Evolutionary conservation across 75 land plant genomes (phyloP), one percentile per base, ranked within the genome.

Genomic region (Pinus taeda): DNA sequence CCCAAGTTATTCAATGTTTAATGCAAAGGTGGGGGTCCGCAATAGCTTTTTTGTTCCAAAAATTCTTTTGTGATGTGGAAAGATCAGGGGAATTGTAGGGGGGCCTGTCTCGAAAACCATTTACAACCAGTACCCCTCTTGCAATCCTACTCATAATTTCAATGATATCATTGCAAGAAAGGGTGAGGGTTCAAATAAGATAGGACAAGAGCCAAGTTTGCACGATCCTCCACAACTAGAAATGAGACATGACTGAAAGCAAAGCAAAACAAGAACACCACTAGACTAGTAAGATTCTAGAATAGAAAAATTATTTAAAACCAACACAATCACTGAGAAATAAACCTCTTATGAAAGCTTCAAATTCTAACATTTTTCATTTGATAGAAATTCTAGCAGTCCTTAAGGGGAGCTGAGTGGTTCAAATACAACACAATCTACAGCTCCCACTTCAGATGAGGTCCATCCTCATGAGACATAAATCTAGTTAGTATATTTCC

Each of bases 101-200:
- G n/a, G n/a, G n/a, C n/a, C n/a, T n/a, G n/a, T n/a, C n/a, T n/a
- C n/a, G n/a, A n/a, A n/a, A n/a, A n/a, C n/a, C n/a, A n/a, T n/a
- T n/a, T n/a, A n/a, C n/a, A n/a, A n/a, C n/a, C n/a, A n/a, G n/a
- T n/a, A n/a, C n/a, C n/a, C n/a, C n/a, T n/a, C n/a, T n/a, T n/a
- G n/a, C n/a, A n/a, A n/a, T n/a, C n/a, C n/a, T n/a, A n/a, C n/a
- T n/a, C n/a, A n/a, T n/a, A n/a, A n/a, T n/a, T n/a, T n/a, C n/a
- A n/a, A n/a, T n/a, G n/a, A n/a, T n/a, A n/a, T n/a, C n/a, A n/a
- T n/a, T n/a, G n/a, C n/a, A n/a, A n/a, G n/a, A n/a, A n/a, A n/a
- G n/a, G n/a, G 79, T 77, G 95, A 93, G 76, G 84, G 90, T 33
- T 62, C 90, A 59, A 85, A 70, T 33, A 86, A 84, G 62, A 84